Evolutionary conservation across 805 yeast genomes (phyloP), one percentile per base, ranked within the genome.

Genomic region (Candida wancherniae): DNA sequence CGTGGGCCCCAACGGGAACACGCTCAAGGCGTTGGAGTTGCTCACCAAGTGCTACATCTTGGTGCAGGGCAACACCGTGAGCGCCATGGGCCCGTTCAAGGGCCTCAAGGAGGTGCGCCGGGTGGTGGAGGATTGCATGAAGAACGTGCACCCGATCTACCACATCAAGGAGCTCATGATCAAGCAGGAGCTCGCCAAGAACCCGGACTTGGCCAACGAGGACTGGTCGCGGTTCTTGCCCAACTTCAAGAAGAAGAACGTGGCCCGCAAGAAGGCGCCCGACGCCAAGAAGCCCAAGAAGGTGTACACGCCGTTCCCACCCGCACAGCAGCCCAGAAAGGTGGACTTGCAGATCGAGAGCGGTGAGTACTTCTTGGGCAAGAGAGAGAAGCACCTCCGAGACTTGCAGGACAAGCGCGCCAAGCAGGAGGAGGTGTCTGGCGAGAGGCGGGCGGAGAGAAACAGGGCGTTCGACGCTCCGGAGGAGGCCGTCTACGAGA

Each of bases 231-330:
- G 98, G 59, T 92, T 90, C 58, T 68, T 92, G 54, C 98, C 98
- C 15, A 87, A 82, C 69, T 92, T 92, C 69, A 92, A 86, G 75
- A 92, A 90, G 73, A 80, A 88, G 59, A 87, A 87, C 53, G 95
- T 90, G 44, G 94, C 94, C 21, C 80, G 98, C 54, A 84, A 84
- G 80, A 81, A 81, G 71, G 77, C 73, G 61, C 77, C 74, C 57
- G 65, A 73, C 51, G 74, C 63, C 48, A 73, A 67, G 47, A 79
- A 73, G 60, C 71, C 72, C 71, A 88, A 81, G 42, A 40, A 29
- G 62, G 80, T 77, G 3, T 90, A 90, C 75, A 92, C 98, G 19
- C 97, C 98, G 55, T 92, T 92, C 87, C 98, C 98, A 66, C 97
- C 98, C 48, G 84, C 85, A 31, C 98, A 85, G 63, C 75, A 77